Percentiles rank a stretch among this genome's conserved stretches.
These are phyloP conservation scores for Entophlyctis luteolus DNA, from an alignment of 192 early-diverging fungal genomes.

Conservation along the genomic window DNA sequence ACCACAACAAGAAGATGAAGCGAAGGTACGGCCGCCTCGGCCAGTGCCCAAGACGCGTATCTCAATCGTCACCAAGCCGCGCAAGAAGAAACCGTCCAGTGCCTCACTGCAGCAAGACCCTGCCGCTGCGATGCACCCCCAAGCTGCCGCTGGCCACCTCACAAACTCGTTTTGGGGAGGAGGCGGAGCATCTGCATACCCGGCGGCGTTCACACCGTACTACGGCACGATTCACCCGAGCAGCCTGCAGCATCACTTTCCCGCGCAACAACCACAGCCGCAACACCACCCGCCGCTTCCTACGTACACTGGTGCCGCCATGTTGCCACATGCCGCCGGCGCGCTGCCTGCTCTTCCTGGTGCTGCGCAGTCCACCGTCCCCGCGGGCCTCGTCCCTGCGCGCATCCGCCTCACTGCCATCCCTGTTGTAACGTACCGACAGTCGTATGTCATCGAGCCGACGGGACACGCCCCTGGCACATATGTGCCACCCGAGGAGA, in stretches of 20 bases:
- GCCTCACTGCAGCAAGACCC: too few species aligned
- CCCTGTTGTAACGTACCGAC: slow-evolving; percentile 17
- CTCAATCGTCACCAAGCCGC: slow-evolving; percentile 3
- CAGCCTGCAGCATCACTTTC: background rate
- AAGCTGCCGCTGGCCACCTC: background rate
- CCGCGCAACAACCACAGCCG: background rate
- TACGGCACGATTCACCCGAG: background rate
- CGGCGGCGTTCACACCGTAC: background rate
- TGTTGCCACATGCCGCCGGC: background rate
- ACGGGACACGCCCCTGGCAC: slow-evolving; percentile 21
- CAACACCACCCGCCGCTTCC: background rate
- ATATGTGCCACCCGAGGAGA: slow-evolving; percentile 15
- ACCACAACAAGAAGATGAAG: background rate
- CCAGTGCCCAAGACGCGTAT: slow-evolving; percentile 3
- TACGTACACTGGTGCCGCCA: background rate
- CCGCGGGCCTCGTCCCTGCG: slow-evolving; percentile 4
- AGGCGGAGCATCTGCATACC: background rate
- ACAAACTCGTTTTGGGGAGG: background rate
- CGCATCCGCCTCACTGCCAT: slow-evolving; percentile 5
- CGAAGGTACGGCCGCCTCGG: background rate
- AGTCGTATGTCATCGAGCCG: slow-evolving; percentile 22
- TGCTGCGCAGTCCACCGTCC: background rate
- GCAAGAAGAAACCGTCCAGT: too few species aligned
- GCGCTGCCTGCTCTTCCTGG: background rate
- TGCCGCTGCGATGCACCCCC: background rate